Conservation (phyloP, 2,329 filamentous ascomycete species). For the Verticillium dahliae region DNA sequence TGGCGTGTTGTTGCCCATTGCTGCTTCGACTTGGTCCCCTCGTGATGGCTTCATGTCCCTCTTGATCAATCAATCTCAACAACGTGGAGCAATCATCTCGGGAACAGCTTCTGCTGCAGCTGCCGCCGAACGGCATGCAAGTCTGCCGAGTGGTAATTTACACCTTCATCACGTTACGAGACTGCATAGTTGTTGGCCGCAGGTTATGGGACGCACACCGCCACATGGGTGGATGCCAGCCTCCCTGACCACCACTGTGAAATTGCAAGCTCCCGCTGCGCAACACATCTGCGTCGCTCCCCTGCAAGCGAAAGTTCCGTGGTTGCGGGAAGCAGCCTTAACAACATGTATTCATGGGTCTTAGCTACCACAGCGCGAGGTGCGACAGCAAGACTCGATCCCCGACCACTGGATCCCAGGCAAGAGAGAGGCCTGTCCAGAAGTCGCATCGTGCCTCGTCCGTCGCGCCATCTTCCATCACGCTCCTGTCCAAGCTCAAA, state of each 20-base stretch:
- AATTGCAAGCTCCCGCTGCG: not conserved
- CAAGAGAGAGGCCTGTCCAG: not conserved
- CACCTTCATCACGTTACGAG: not conserved
- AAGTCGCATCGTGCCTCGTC: not conserved
- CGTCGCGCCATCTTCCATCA: not conserved
- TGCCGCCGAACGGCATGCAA: too few relatives aligned
- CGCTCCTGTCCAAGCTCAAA: not conserved
- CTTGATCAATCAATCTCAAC: not conserved
- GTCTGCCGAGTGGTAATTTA: too few relatives aligned
- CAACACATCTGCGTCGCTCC: not conserved
- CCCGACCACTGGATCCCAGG: not conserved
- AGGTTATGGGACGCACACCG: not conserved
- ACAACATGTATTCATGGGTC: not conserved
- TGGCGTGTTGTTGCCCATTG: not conserved
- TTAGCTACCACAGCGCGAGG: not conserved
- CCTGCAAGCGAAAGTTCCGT: not conserved
- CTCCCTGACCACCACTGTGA: not conserved
- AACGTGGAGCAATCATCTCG: not conserved
- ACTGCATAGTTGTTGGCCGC: not conserved
- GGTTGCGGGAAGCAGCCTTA: not conserved
- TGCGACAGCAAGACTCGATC: not conserved
- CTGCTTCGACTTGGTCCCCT: not conserved
- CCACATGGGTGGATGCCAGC: not conserved
- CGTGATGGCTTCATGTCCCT: not conserved
- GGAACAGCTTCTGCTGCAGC: too few relatives aligned